These are phyloP conservation scores for Mortierella sp. DNA, from an alignment of 371 early-diverging fungal genomes.

Conservation along the genomic window DNA sequence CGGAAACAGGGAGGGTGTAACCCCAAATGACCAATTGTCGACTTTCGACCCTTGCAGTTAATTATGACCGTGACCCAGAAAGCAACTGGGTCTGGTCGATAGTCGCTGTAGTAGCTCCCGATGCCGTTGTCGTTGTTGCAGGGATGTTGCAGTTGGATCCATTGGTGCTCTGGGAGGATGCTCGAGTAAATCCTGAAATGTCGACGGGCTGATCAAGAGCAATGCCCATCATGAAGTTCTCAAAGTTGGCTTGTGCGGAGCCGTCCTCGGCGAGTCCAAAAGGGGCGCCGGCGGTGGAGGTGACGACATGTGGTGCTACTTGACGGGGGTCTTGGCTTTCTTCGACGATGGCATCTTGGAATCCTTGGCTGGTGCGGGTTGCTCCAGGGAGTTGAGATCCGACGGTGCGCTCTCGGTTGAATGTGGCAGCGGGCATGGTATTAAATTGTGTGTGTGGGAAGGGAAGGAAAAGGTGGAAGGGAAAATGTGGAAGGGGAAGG, in stretches of 20 bases:
- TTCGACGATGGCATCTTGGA: slow-evolving; percentile 16
- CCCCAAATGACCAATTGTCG: not conserved
- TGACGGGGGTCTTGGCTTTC: slow-evolving; percentile 7
- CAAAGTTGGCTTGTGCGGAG: slow-evolving; percentile 17
- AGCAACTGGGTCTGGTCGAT: slow-evolving; percentile 39
- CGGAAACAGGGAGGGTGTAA: not conserved
- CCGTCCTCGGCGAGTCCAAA: slow-evolving; percentile 17
- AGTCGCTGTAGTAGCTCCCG: slow-evolving; percentile 4
- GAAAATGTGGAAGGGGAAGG: not conserved
- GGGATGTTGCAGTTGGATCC: not conserved
- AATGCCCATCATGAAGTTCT: slow-evolving; percentile 33
- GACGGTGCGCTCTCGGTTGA: slow-evolving; percentile 31
- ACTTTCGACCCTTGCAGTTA: not conserved
- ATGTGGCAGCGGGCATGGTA: slow-evolving; percentile 37
- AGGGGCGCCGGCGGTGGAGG: not conserved
- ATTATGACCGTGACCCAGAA: slow-evolving; percentile 44
- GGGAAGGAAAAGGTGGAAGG: not conserved
- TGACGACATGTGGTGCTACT: slow-evolving; percentile 12
- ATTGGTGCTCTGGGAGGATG: slow-evolving; percentile 2
- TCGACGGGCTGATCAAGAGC: slow-evolving; percentile 31
- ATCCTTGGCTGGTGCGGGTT: slow-evolving; percentile 14
- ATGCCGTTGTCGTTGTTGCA: not conserved
- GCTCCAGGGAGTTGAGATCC: slow-evolving; percentile 17
- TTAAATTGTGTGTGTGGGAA: not conserved
- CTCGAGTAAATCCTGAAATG: not conserved